Evolutionary conservation across 75 land plant species (phyloP).

Genomic region (Azolla pinnata): DNA sequence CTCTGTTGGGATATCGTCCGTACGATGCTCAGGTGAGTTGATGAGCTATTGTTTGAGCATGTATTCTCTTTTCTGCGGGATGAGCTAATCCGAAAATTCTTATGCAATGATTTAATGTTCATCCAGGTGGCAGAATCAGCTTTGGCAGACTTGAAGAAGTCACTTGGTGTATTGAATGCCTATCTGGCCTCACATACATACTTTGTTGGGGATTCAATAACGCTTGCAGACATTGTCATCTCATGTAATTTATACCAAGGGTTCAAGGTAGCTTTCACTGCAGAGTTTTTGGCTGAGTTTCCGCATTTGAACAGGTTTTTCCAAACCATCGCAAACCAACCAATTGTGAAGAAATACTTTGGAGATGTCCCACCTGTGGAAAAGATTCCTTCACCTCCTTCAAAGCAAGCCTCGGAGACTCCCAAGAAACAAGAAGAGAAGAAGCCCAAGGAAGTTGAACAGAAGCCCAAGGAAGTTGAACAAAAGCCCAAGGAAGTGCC

Average conservation of each 20-base stretch:
- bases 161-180: conserved; percentile 43
- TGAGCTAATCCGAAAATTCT: neutral
- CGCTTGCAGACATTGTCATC: conserved; percentile 77
- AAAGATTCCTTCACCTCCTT: conserved; percentile 45
- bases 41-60: neutral
- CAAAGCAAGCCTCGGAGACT: conserved; percentile 28
- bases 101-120: neutral
- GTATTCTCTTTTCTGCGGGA: neutral
- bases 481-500: conserved; percentile 46
- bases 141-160: conserved; percentile 44
- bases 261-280: conserved; percentile 34
- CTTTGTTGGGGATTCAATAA: conserved; percentile 70
- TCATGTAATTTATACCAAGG: conserved; percentile 52
- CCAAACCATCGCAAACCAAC: conserved; percentile 88
- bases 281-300: conserved; percentile 61
- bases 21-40: conserved; percentile 52
- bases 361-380: conserved; percentile 65
- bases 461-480: conserved; percentile 35
- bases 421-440: conserved; percentile 30
- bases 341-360: conserved; percentile 57
- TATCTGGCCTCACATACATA: conserved; percentile 61
- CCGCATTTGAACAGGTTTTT: conserved; percentile 93
- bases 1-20: conserved; percentile 45
- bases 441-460: conserved; percentile 29
- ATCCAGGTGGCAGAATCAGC: conserved; percentile 52